Percentiles rank a stretch among this genome's conserved stretches.
phyloP scores from a whole-genome alignment of 2,329 filamentous ascomycete genomes.

The Blastomyces silverae region DNA sequence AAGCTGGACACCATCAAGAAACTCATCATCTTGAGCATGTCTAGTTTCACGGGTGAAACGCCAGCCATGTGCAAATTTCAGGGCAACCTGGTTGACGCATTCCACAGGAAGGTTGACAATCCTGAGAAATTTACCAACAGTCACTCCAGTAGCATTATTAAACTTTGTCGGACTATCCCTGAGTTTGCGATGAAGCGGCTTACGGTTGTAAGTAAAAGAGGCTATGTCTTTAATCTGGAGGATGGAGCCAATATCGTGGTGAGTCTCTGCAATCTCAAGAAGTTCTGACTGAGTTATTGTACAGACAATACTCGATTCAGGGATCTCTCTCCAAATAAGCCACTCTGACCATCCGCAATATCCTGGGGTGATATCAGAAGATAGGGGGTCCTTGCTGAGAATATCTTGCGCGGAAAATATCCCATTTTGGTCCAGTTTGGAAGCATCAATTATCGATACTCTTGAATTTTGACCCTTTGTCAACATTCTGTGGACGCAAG shows the following conservation, averaged over 20 bases:
- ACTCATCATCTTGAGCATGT: conserved; percentile 19
- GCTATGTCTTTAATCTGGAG: conserved; percentile 25
- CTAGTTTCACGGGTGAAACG: conserved; percentile 17
- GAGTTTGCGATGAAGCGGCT: conserved; percentile 20
- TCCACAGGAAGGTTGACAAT: conserved; percentile 23
- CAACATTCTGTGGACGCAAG: conserved; percentile 32
- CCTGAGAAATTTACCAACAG: conserved; percentile 25
- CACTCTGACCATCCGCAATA: conserved; percentile 32
- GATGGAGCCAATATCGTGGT: conserved; percentile 24
- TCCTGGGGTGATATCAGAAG: conserved; percentile 19
- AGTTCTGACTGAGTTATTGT: conserved; percentile 26
- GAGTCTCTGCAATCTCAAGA: conserved; percentile 18
- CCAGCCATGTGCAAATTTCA: conserved; percentile 25
- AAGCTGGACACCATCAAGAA: conserved; percentile 16
- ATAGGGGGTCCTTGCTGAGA: conserved; percentile 20
- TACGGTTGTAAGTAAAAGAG: conserved; percentile 10
- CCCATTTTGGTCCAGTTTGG: conserved; percentile 21
- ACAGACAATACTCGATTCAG: conserved; percentile 27
- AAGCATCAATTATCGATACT: conserved; percentile 30
- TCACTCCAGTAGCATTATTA: conserved; percentile 21
- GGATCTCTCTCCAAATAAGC: conserved; percentile 32
- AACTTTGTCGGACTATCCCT: conserved; percentile 14
- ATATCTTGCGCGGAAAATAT: conserved; percentile 29
- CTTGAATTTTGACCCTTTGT: conserved; percentile 23
- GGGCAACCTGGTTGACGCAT: conserved; percentile 24